Percentiles rank a stretch among this genome's conserved stretches.
Conservation (phyloP, 805 yeast genomes). For the Ogataea ramenticola region DNA sequence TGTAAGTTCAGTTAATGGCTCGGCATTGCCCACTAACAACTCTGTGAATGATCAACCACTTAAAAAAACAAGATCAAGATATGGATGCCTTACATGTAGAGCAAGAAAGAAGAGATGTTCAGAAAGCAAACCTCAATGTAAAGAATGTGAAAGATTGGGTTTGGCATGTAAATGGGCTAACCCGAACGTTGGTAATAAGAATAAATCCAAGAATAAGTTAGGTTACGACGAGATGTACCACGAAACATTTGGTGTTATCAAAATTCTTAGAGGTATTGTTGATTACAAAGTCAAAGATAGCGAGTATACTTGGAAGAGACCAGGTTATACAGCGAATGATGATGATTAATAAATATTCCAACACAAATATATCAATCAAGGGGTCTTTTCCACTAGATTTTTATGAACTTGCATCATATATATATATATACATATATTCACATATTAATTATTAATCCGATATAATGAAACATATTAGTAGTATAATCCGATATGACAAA, state of each 20-base stretch:
- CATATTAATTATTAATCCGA: too few species aligned
- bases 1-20: too few species aligned
- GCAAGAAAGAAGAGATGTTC: slow-evolving; percentile 37
- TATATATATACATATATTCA: too few species aligned
- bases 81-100: slow-evolving; percentile 31
- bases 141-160: slow-evolving; percentile 15
- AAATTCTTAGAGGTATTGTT: slow-evolving; percentile 17
- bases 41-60: neutral
- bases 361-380: too few species aligned
- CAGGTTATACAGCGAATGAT: neutral
- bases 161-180: slow-evolving; percentile 19
- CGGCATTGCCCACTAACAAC: too few species aligned
- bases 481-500: too few species aligned
- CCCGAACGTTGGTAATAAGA: slow-evolving; percentile 15
- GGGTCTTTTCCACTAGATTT: too few species aligned
- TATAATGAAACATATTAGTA: too few species aligned
- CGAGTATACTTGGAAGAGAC: slow-evolving; percentile 6
- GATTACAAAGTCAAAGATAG: slow-evolving; percentile 17
- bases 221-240: slow-evolving; percentile 18
- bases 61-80: slow-evolving; percentile 17
- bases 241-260: slow-evolving; percentile 16
- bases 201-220: slow-evolving; percentile 16
- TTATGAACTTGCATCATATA: too few species aligned
- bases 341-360: neutral
- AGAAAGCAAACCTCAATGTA: slow-evolving; percentile 32